Percentiles rank a stretch among this genome's conserved stretches.
Conservation (phyloP, 164 flowering plant species). For the Nelumbo lutea region DNA sequence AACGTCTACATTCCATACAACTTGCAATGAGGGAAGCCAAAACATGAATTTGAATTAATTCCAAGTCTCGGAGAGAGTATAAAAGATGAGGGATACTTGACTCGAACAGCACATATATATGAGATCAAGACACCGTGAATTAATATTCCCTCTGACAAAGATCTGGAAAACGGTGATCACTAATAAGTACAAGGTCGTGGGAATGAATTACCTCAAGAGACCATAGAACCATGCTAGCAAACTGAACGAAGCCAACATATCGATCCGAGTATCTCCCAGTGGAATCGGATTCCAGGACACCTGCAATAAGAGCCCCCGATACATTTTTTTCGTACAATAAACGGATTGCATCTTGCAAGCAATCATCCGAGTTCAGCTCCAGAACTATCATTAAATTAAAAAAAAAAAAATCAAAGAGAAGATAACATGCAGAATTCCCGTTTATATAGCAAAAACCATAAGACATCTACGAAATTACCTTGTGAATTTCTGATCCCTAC, state of each 20-base stretch:
- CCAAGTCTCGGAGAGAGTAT: too few species aligned
- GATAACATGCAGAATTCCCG: background rate
- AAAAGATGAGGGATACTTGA: too few species aligned
- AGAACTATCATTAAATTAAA: conserved; percentile 17
- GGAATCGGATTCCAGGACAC: conserved; percentile 8
- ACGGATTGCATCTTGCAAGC: conserved; percentile 32
- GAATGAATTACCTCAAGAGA: conserved; percentile 29
- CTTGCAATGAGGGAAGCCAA: too few species aligned
- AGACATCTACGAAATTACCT: conserved; percentile 5
- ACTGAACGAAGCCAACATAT: conserved; percentile 34
- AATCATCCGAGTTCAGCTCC: conserved; percentile 33
- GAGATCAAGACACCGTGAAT: too few species aligned
- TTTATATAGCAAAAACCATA: background rate
- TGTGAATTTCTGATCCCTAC: conserved; percentile 27
- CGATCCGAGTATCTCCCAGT: conserved; percentile 16
- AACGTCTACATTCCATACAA: background rate
- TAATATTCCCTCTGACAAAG: too few species aligned
- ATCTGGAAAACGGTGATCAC: too few species aligned
- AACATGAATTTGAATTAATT: too few species aligned
- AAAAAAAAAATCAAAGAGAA: too few species aligned
- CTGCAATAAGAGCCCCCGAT: conserved; percentile 31
- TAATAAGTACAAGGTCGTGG: too few species aligned
- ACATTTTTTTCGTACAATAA: conserved; percentile 28
- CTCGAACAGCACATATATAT: too few species aligned
- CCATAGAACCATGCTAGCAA: conserved; percentile 41